Evolutionary conservation across 331 rosid species (phyloP).

Genomic region (Quercus lobata): DNA sequence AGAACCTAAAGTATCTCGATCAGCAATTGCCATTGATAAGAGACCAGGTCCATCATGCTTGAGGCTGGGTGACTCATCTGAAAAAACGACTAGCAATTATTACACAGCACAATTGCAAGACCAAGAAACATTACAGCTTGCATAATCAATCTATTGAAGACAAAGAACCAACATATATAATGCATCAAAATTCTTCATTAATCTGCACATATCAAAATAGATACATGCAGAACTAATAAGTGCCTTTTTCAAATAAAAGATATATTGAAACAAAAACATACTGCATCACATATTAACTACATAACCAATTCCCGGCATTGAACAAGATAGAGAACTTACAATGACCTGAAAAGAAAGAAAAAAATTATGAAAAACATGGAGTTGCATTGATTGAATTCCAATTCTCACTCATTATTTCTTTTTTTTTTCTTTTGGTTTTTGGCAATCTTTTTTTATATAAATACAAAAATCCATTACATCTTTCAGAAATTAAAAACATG

Average conservation of each 20-base stretch:
- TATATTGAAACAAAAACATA: neutral
- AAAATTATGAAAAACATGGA: neutral
- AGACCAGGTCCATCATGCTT: constrained; percentile 82
- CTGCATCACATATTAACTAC: neutral
- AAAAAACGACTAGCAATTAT: constrained; percentile 18
- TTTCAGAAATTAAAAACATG: neutral
- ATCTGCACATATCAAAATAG: neutral
- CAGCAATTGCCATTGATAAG: constrained; percentile 76
- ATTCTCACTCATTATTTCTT: neutral
- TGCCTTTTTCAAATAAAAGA: neutral
- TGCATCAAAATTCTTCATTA: neutral
- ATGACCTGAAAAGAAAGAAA: neutral
- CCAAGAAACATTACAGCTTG: neutral
- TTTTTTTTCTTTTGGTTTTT: no score
- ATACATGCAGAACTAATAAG: neutral
- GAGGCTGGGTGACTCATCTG: constrained; percentile 79
- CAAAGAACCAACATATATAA: neutral
- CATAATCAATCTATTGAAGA: neutral
- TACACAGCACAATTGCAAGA: neutral
- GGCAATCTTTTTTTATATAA: no score
- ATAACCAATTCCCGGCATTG: neutral
- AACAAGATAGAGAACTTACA: neutral
- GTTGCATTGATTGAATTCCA: neutral
- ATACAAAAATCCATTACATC: no score
- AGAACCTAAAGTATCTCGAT: constrained; percentile 77